phyloP scores from a whole-genome alignment of 768 basidiomycete genomes.

The Kwoniella heveanensis region DNA sequence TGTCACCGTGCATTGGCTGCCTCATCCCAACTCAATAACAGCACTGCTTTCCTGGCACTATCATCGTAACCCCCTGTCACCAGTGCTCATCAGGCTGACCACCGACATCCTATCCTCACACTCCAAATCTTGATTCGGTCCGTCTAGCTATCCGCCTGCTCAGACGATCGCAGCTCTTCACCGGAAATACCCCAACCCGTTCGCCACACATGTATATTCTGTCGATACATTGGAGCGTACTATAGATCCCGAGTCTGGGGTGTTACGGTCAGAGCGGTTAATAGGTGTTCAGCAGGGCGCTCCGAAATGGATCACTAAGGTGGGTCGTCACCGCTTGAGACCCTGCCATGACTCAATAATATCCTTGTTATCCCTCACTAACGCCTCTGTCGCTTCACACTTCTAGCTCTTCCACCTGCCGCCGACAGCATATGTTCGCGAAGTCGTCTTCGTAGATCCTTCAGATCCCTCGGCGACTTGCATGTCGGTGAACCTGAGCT shows the following conservation, averaged over 20 bases:
- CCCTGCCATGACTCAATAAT: too few relatives aligned
- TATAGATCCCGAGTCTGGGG: conserved; percentile 80
- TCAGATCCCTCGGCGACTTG: conserved; percentile 75
- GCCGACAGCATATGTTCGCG: conserved; percentile 83
- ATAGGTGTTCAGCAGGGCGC: conserved; percentile 92
- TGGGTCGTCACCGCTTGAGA: too few relatives aligned
- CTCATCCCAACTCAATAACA: too few relatives aligned
- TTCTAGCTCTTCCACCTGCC: conserved; percentile 39
- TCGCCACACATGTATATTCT: conserved; percentile 50
- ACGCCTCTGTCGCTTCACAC: background rate
- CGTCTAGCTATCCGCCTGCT: conserved; percentile 76
- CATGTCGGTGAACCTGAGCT: conserved; percentile 87
- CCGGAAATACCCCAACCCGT: conserved; percentile 92
- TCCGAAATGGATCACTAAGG: conserved; percentile 90
- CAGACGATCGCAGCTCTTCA: conserved; percentile 91
- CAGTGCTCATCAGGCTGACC: too few relatives aligned
- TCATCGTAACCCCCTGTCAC: too few relatives aligned
- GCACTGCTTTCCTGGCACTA: too few relatives aligned
- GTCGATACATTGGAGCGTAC: conserved; percentile 70
- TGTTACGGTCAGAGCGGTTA: conserved; percentile 81
- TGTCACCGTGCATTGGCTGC: too few relatives aligned
- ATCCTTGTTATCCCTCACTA: too few relatives aligned
- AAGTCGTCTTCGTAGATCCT: conserved; percentile 91
- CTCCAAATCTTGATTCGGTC: background rate
- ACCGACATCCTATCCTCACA: too few relatives aligned